A percentile compares a stretch with the other conserved stretches of the same genome.
phyloP scores from a whole-genome alignment of 352 stramenopile species.

The Phytophthora citricola region DNA sequence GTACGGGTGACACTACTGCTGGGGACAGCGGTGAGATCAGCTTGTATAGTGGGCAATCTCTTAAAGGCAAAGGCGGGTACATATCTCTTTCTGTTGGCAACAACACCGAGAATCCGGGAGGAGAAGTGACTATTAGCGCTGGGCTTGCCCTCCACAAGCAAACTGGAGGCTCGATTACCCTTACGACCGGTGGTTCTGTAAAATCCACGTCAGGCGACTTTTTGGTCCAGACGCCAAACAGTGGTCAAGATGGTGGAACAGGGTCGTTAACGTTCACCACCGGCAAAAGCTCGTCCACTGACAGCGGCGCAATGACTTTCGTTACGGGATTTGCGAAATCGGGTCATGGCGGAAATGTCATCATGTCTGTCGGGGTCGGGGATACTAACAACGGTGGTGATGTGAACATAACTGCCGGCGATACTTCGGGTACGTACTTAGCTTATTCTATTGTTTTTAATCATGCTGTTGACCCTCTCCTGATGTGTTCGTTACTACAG shows the following conservation, averaged over 20 bases:
- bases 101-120: conserved; percentile 58
- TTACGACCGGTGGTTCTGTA: conserved; percentile 65
- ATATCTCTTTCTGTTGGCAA: conserved; percentile 62
- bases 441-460: not conserved
- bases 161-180: conserved; percentile 55
- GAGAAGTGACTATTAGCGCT: conserved; percentile 66
- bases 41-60: conserved; percentile 61
- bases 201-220: conserved; percentile 68
- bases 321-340: conserved; percentile 32
- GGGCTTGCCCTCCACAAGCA: conserved; percentile 70
- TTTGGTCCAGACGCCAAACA: conserved; percentile 64
- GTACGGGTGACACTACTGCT: conserved; percentile 64
- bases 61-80: conserved; percentile 62
- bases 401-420: conserved; percentile 71
- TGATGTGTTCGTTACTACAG: conserved; percentile 38
- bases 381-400: conserved; percentile 33
- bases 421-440: conserved; percentile 57
- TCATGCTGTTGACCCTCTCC: conserved; percentile 6
- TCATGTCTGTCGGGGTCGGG: conserved; percentile 34
- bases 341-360: conserved; percentile 32
- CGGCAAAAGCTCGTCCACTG: conserved; percentile 24
- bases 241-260: conserved; percentile 53
- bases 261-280: conserved; percentile 45
- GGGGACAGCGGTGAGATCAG: conserved; percentile 72
- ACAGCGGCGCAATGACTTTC: conserved; percentile 38